Evolutionary conservation across 2,329 filamentous ascomycete species (phyloP).

Genomic region (Hypomyces perniciosus): DNA sequence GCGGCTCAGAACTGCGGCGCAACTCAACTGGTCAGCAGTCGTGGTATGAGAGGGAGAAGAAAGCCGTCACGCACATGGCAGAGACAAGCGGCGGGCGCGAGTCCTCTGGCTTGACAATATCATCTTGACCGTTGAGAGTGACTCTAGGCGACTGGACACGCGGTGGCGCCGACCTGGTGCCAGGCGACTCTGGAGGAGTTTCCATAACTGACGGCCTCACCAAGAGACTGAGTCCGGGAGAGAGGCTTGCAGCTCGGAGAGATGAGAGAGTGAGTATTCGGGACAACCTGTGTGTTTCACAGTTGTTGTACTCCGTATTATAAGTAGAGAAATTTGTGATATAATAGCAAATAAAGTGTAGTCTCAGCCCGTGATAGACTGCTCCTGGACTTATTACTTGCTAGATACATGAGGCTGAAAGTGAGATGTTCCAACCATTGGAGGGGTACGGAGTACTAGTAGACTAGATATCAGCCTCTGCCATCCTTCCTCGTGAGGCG

Average conservation of each 20-base stretch:
- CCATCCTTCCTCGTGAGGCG: too few species aligned
- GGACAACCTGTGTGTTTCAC: background rate
- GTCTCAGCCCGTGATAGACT: too few species aligned
- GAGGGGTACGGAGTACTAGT: background rate
- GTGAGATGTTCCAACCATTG: background rate
- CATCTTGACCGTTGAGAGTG: conserved; percentile 24
- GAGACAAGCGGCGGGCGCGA: conserved; percentile 6
- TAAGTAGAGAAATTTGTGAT: background rate
- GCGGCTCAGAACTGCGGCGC: conserved; percentile 37
- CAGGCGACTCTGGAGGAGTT: conserved; percentile 13
- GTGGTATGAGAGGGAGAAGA: background rate
- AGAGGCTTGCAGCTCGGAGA: background rate
- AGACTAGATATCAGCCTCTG: too few species aligned
- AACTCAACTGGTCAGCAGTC: background rate
- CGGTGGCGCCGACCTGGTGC: conserved; percentile 1
- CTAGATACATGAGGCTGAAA: conserved; percentile 7
- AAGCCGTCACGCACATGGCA: conserved; percentile 33
- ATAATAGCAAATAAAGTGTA: too few species aligned
- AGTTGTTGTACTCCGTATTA: background rate
- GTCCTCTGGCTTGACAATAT: conserved; percentile 4
- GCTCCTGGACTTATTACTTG: conserved; percentile 1
- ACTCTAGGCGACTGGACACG: conserved; percentile 25
- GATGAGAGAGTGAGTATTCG: background rate
- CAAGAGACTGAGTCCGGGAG: background rate
- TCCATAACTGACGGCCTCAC: conserved; percentile 16